These are phyloP conservation scores for Backusella australiensis DNA, from an alignment of 192 early-diverging fungal species.

Conservation along the genomic window DNA sequence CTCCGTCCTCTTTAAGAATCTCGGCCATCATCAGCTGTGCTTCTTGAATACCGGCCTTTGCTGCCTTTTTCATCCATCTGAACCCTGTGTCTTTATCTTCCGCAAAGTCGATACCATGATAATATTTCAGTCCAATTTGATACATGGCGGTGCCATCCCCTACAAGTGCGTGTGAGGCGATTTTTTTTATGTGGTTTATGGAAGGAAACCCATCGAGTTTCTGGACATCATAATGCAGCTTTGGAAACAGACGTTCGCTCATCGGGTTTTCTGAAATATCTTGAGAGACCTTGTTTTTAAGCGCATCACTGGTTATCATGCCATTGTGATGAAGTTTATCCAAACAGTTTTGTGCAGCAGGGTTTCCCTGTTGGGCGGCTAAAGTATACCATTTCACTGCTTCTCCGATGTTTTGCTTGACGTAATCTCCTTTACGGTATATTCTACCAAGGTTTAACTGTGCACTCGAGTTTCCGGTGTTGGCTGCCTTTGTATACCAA, in stretches of 20 bases:
- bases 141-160: too few species aligned
- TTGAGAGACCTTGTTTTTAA: too few species aligned
- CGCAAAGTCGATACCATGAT: too few species aligned
- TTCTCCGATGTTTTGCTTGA: not conserved
- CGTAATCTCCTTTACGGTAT: not conserved
- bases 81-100: too few species aligned
- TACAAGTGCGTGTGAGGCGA: too few species aligned
- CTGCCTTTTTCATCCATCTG: not conserved
- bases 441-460: not conserved
- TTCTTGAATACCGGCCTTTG: not conserved
- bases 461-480: not conserved
- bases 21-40: not conserved
- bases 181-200: too few species aligned
- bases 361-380: not conserved
- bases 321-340: not conserved
- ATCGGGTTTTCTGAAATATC: not conserved
- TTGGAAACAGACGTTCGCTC: too few species aligned
- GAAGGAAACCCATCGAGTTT: too few species aligned
- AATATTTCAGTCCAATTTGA: too few species aligned
- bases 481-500: not conserved
- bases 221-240: too few species aligned
- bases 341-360: not conserved
- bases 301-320: too few species aligned
- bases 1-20: not conserved
- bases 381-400: not conserved